Evolutionary conservation across 2,329 filamentous ascomycete genomes (phyloP), one percentile per base, ranked within the genome.

Genomic region (Botrytis pseudocinerea): DNA sequence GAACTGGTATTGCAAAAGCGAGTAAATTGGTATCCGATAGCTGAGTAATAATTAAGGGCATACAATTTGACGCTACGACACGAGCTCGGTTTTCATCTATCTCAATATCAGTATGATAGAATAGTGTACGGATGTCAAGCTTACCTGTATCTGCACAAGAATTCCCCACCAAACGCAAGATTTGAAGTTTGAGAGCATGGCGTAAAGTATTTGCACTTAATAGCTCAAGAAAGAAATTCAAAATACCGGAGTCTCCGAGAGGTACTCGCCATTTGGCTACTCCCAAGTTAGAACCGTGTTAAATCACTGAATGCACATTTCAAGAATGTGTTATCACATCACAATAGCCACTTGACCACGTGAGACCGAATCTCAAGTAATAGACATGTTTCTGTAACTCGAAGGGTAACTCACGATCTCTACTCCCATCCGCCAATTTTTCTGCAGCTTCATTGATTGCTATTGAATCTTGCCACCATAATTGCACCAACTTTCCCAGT

Each of bases 131-230:
- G 14, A 59, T 2, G 46, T 20, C 35, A 65, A 22, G 64, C 79
- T 72, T 79, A 87, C 87, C 85, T 76, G 87, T 87, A 76, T 91
- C 89, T 32, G 89, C 89, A 75, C 88, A 90, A 16, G 87, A 87
- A 78, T 91, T 91, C 22, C 89, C 89, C 25, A 89, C 83, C 32
- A 90, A 80, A 38, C 89, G 87, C 25, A 91, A 82, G 12, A 85
- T 81, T 72, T 91, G 89, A 12, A 87, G 82, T 62, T 84, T 84
- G n/a, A 90, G 57, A 25, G 63, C 42, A 25, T 69, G 70, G 18
- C 40, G 42, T n/a, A 69, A 35, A 60, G 70, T 59, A 28, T 72
- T 22, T 0, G 79, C 78, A 8, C 81, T 80, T 14, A 89, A 78
- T 20, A 88, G 77, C 18, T 82, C 80, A 25, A 90, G 82, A 76